Conservation (phyloP, 108 stramenopile species). For the Conticribra weissflogii region DNA sequence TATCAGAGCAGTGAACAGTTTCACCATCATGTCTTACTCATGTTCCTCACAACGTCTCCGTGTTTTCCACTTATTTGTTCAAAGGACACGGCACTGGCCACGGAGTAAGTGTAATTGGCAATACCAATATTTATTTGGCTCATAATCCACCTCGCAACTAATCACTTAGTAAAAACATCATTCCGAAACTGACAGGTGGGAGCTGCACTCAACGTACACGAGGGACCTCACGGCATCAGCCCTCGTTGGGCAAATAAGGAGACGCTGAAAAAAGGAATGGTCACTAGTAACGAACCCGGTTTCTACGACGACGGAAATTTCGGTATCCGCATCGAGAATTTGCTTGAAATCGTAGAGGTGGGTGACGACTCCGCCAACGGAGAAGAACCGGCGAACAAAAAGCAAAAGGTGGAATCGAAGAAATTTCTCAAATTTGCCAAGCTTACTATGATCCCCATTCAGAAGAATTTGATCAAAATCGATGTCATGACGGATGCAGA, state of each 20-base stretch:
- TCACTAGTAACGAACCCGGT: slow-evolving; percentile 97
- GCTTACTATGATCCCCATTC: slow-evolving; percentile 91
- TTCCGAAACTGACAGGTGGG: slow-evolving; percentile 59
- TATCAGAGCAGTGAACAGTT: no score
- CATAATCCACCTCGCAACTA: no score
- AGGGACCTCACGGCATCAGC: slow-evolving; percentile 89
- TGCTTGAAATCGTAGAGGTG: slow-evolving; percentile 75
- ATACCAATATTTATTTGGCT: no score
- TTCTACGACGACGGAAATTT: slow-evolving; percentile 94
- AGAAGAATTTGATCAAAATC: slow-evolving; percentile 82
- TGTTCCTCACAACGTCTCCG: neutral
- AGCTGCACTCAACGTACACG: slow-evolving; percentile 96
- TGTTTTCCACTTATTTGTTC: no score
- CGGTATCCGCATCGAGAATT: slow-evolving; percentile 96
- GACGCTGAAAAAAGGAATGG: slow-evolving; percentile 94
- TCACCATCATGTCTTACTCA: no score
- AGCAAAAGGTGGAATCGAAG: slow-evolving; percentile 53
- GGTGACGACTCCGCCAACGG: slow-evolving; percentile 24
- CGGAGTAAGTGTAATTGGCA: slow-evolving; percentile 88
- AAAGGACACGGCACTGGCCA: slow-evolving; percentile 94
- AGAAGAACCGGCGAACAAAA: slow-evolving; percentile 29
- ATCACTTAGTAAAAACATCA: no score
- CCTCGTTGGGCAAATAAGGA: slow-evolving; percentile 75
- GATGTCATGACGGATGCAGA: slow-evolving; percentile 73
- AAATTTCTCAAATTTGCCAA: slow-evolving; percentile 81